Evolutionary conservation across 352 stramenopile species (phyloP), one percentile per base, ranked within the genome.

Genomic region (Globisporangium yorkense): DNA sequence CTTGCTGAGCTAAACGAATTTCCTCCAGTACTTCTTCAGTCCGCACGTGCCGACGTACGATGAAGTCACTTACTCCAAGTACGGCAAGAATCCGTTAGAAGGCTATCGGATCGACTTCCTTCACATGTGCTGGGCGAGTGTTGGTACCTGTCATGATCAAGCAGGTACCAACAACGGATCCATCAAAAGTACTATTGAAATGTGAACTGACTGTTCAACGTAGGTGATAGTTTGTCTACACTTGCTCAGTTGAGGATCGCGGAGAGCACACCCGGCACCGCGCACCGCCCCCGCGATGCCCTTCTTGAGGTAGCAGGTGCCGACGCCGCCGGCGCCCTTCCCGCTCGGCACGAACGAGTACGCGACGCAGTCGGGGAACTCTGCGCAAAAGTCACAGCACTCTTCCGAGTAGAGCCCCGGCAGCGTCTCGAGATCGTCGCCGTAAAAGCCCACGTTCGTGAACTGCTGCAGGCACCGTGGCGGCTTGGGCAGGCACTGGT

Each of bases 401-500:
- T 62, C 58, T 31, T 33, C 39, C 15, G 68, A 65, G 20, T 65
- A 51, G 24, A 70, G 18, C 0, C 40, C 68, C 45, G 66, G 69
- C 16, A 75, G 51, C 16, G 20, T 31, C 44, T 63, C 40, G 20
- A 83, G 43, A 59, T 80, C 68, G 54, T 74, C 64, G 48, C 74
- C 74, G 39, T 60, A 64, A 33, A 74, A 75, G 44, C 75, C 70
- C 13, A 71, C 60, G 56, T 77, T 65, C 10, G 65, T 66, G 27
- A 66, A 31, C 55, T 75, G 71, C 18, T 53, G 58, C 12, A 61
- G 66, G 62, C 71, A 84, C 55, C 75, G 48, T 3, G 44, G 10
- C 3, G 74, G 71, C 9, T 52, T 45, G 10, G 59, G 44, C n/a
- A 77, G 59, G 58, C 74, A 84, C 57, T 81, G 74, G 62, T 71